Conservation (phyloP, 495 filamentous ascomycete genomes). For the Thozetella sp. region DNA sequence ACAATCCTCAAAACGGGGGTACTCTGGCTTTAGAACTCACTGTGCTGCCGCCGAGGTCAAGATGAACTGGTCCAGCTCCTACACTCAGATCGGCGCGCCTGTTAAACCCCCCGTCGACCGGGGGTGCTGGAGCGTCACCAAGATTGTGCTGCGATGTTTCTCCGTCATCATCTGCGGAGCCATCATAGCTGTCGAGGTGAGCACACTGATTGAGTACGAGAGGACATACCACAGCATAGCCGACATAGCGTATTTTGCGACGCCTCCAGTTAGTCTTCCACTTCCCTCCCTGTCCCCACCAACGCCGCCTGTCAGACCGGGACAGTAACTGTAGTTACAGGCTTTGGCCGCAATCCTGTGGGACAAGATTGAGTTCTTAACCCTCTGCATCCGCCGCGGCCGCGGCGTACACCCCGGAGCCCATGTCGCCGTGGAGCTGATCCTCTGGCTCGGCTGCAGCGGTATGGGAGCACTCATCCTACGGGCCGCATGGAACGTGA, state of each 20-base stretch:
- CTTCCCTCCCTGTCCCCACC: background rate
- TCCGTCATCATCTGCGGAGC: slow-evolving; percentile 13
- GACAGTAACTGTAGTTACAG: background rate
- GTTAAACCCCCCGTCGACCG: background rate
- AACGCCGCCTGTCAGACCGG: background rate
- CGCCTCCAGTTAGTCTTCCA: background rate
- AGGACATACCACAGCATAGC: slow-evolving; percentile 7
- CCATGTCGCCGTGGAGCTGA: slow-evolving; percentile 24
- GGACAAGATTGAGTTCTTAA: slow-evolving; percentile 30
- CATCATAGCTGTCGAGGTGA: slow-evolving; percentile 23
- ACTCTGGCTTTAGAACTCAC: too few relatives aligned
- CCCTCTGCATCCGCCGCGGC: slow-evolving; percentile 16
- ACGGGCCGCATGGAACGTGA: slow-evolving; percentile 2
- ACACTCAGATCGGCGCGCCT: background rate
- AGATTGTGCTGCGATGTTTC: slow-evolving; percentile 20
- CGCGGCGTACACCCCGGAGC: slow-evolving; percentile 28
- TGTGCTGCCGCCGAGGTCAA: too few relatives aligned
- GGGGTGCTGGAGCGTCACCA: slow-evolving; percentile 16
- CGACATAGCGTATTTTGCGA: background rate
- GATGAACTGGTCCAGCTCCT: slow-evolving; percentile 2
- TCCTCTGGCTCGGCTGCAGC: slow-evolving; percentile 13
- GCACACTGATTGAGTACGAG: slow-evolving; percentile 5
- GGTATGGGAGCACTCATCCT: slow-evolving; percentile 3
- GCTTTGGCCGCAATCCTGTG: slow-evolving; percentile 23
- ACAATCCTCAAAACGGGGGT: too few relatives aligned